Evolutionary conservation across 495 filamentous ascomycete genomes (phyloP), one percentile per base, ranked within the genome.

Genomic region (Aspergillus coremiiformis): DNA sequence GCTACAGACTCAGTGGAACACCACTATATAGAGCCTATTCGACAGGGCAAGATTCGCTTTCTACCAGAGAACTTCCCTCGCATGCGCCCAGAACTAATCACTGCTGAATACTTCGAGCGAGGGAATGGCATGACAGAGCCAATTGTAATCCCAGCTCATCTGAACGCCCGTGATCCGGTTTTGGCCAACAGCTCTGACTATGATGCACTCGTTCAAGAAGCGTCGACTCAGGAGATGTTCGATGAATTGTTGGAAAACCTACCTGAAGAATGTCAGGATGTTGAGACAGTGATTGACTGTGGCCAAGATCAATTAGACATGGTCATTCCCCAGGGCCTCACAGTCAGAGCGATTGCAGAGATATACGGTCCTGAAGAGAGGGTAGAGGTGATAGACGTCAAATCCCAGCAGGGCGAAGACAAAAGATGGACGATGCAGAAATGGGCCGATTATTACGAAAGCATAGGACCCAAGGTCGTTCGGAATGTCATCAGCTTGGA

Each of bases 401-500:
- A 89, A 49, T 82, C 81, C 12, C 85, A 89, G 58, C 81, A 84
- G 58, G 81, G 82, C 8, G 84, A 83, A 56, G 78, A 79, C 39
- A 83, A 80, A 61, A 73, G 74, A 48, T 89, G 86, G 85, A 83
- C 79, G 39, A 83, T 89, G 78, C 73, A 77, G 39, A 78, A 83
- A 56, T 85, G 86, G 78, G 84, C 82, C 7, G 82, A 87, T 55
- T 89, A 89, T 65, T 89, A 88, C 58, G 85, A 89, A 54, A 83
- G 78, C 56, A 69, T 64, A 14, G 80, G 78, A 17, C 69, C 77
- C 14, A 86, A 86, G 56, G 66, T 77, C 7, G 82, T 89, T 20
- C 78, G 83, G 12, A 89, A 89, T 58, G 86, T 88, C 43, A 89
- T 89, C 59, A 89, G 86, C 56, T 68, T 88, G 30, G 85, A 89